Base-by-base conservation (phyloP, 2,329 filamentous ascomycete species). In the Drechslerella coelobrocha region DNA sequence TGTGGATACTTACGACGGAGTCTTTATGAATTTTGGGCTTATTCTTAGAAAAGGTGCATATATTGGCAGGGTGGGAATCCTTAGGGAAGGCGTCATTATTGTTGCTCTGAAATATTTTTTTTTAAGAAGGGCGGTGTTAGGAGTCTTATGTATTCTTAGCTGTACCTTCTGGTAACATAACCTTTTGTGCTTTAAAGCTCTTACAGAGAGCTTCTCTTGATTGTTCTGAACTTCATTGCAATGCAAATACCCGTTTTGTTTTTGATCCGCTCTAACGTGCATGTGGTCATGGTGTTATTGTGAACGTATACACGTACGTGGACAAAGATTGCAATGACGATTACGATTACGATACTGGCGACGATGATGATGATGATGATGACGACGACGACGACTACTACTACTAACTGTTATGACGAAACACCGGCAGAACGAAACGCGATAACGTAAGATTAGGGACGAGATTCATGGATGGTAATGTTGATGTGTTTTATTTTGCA, bases 141-240 rank as follows among this genome's bases (percentile, higher is more conserved):
- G 62, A 60, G 62, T 66, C 54, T 21, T 62, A 27, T 66, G 61
- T 68, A 68, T 60, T 60, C 21, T 61, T 68, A 66, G 54, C 12
- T 59, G 27, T 59, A 14, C 39, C 29, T 57, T n/a, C 26, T 3
- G n/a, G 23, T 27, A 10, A 26, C 12, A 55, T 56, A 55, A 17
- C 21, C 29, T 51, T 21, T 23, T 21, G 14, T 29, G 31, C n/a
- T 14, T 29, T 19, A 24, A 26, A 23, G 45, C 34, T 50, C 41
- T 41, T 17, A 29, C 3, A 45, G 19, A 56, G 34, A 27, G 10
- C 19, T 10, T 10, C 23, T 39, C 5, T 19, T 54, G 10, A 48
- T 51, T 51, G 12, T 52, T 47, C 21, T 21, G 17, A 21, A 27
- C 43, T 21, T 2, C 39, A 21, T 27, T 51, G 41, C 27, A 48